Evolutionary conservation across 441 rosid genomes (phyloP).

Genomic region (Euphorbia celastroides): DNA sequence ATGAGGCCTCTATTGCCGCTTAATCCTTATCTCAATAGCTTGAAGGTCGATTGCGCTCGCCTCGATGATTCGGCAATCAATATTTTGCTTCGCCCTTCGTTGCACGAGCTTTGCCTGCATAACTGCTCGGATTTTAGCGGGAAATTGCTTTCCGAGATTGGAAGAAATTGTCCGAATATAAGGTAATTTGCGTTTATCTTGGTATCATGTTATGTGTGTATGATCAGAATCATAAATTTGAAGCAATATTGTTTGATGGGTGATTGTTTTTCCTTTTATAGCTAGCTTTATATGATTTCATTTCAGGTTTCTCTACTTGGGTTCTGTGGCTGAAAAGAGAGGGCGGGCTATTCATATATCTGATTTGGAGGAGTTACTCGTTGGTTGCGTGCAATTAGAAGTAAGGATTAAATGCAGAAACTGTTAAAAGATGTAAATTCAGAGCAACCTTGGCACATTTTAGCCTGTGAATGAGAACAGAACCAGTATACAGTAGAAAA

Average conservation of each 20-base stretch:
- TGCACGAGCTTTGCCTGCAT: conserved; percentile 58
- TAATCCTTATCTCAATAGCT: conserved; percentile 57
- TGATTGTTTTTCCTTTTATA: conserved; percentile 6
- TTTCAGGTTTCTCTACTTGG: conserved; percentile 67
- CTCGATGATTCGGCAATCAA: conserved; percentile 61
- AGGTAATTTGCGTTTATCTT: conserved; percentile 31
- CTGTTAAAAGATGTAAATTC: not conserved
- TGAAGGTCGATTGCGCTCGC: conserved; percentile 72
- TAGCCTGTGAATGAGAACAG: not conserved
- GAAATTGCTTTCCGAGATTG: conserved; percentile 70
- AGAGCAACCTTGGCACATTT: not conserved
- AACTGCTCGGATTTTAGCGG: conserved; percentile 76
- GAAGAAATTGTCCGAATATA: conserved; percentile 54
- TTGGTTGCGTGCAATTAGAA: conserved; percentile 75
- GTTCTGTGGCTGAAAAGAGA: conserved; percentile 77
- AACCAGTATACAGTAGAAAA: not conserved
- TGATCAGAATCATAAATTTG: not conserved
- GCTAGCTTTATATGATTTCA: conserved; percentile 23
- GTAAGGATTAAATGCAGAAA: conserved; percentile 39
- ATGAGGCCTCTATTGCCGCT: conserved; percentile 63
- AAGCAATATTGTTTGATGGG: not conserved
- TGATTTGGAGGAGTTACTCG: conserved; percentile 75
- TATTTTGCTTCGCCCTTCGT: conserved; percentile 49
- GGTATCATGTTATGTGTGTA: conserved; percentile 1
- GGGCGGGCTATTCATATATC: conserved; percentile 56